Conservation (phyloP, 2,329 filamentous ascomycete species). For the Aureobasidium sp. region DNA sequence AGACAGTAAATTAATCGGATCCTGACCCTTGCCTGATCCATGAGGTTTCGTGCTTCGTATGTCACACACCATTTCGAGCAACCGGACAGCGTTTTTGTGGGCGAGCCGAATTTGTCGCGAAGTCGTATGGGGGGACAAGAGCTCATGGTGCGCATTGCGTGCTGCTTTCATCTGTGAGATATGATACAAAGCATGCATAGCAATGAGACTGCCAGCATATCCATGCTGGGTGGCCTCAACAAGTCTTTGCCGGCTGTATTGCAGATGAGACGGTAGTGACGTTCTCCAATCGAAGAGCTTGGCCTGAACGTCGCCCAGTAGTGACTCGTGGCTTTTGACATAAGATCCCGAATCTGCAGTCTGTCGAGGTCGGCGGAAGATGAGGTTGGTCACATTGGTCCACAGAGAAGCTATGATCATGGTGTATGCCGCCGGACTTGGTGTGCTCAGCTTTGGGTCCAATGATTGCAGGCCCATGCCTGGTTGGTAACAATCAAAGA, state of each 20-base stretch:
- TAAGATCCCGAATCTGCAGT: conserved; percentile 34
- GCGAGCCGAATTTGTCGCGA: conserved; percentile 43
- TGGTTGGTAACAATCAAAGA: conserved; percentile 42
- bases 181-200: conserved; percentile 61
- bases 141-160: conserved; percentile 47
- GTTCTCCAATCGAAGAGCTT: conserved; percentile 53
- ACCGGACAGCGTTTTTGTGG: conserved; percentile 46
- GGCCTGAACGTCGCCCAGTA: conserved; percentile 46
- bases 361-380: conserved; percentile 47
- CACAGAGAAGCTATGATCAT: conserved; percentile 48
- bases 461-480: neutral
- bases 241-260: conserved; percentile 52
- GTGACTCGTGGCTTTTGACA: conserved; percentile 41
- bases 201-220: conserved; percentile 53
- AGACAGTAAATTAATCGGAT: conserved; percentile 16
- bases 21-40: conserved; percentile 9
- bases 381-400: conserved; percentile 56
- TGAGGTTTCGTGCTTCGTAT: conserved; percentile 26
- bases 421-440: conserved; percentile 14
- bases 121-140: conserved; percentile 37
- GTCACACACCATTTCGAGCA: conserved; percentile 44
- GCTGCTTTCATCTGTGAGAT: conserved; percentile 59
- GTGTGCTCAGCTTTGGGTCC: neutral
- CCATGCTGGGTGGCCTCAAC: conserved; percentile 47
- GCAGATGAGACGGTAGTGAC: conserved; percentile 49